Percentiles rank a stretch among this genome's conserved stretches.
Evolutionary conservation across 164 flowering plant species (phyloP).

Genomic region (Vitis rupestris): DNA sequence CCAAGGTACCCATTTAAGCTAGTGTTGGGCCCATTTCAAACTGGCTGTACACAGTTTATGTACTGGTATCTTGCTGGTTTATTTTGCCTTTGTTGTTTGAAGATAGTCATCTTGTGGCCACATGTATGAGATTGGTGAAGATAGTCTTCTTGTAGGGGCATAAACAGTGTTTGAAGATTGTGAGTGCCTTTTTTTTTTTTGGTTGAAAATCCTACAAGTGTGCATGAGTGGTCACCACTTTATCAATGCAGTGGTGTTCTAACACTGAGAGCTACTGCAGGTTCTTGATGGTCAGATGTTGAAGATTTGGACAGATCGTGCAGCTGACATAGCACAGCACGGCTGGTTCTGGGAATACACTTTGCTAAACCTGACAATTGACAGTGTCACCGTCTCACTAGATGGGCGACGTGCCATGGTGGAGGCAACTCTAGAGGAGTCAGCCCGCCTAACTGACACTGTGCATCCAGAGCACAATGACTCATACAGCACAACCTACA

Average conservation of each 20-base stretch:
- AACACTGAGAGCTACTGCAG: constrained; percentile 29
- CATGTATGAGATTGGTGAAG: too few relatives aligned
- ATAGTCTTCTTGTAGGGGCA: too few relatives aligned
- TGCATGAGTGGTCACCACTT: too few relatives aligned
- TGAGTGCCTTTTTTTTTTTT: too few relatives aligned
- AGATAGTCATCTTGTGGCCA: too few relatives aligned
- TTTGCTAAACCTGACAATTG: constrained; percentile 63
- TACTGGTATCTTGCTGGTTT: too few relatives aligned
- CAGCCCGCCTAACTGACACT: constrained; percentile 59
- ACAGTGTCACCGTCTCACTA: constrained; percentile 83
- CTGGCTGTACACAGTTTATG: too few relatives aligned
- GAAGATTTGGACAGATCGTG: constrained; percentile 85
- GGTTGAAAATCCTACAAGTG: too few relatives aligned
- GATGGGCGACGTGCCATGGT: constrained; percentile 84
- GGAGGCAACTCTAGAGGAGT: constrained; percentile 92
- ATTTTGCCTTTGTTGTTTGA: too few relatives aligned
- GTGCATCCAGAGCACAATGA: constrained; percentile 75
- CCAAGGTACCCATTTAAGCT: too few relatives aligned
- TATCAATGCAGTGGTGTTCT: not conserved
- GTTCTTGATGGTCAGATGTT: constrained; percentile 94
- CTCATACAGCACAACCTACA: constrained; percentile 70
- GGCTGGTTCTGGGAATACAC: constrained; percentile 89
- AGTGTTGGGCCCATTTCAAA: too few relatives aligned
- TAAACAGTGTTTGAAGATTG: too few relatives aligned
- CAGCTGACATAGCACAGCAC: constrained; percentile 67